Evolutionary conservation across 176 grass and related monocot species (phyloP).

Genomic region (Zea luxurians): DNA sequence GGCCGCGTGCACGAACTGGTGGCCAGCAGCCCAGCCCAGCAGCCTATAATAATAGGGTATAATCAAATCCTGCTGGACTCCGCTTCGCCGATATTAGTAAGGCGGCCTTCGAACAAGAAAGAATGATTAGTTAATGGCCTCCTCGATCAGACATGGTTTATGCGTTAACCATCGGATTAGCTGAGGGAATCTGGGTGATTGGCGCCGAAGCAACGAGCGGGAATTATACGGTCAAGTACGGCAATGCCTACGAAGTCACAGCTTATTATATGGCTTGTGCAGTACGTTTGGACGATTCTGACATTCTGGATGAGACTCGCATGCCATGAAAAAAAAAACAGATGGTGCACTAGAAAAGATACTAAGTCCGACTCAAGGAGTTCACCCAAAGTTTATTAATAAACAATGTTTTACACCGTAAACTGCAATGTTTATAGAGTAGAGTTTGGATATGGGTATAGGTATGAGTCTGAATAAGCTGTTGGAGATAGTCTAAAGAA

Average conservation of each 20-base stretch:
- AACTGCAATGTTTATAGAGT: no score
- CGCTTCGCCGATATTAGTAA: not conserved
- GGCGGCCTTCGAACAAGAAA: not conserved
- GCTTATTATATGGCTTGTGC: not conserved
- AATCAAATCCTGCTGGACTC: no score
- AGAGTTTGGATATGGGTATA: no score
- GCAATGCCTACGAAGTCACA: not conserved
- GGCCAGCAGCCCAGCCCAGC: no score
- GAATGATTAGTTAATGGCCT: not conserved
- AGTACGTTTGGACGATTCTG: not conserved
- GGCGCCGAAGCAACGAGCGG: not conserved
- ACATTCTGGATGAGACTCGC: not conserved
- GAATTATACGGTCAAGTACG: conserved; percentile 2
- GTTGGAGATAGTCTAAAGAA: no score
- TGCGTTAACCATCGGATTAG: conserved; percentile 20
- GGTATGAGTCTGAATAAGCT: no score
- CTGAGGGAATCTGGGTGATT: conserved; percentile 16
- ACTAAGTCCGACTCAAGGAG: no score
- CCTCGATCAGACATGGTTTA: not conserved
- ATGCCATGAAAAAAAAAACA: not conserved
- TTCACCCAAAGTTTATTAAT: no score
- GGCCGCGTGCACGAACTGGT: no score
- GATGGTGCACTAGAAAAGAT: no score
- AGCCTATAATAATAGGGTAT: no score
- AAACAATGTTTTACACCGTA: no score